phyloP scores from a whole-genome alignment of 129 eudicot genomes.

The Ambrosia artemisiifolia region DNA sequence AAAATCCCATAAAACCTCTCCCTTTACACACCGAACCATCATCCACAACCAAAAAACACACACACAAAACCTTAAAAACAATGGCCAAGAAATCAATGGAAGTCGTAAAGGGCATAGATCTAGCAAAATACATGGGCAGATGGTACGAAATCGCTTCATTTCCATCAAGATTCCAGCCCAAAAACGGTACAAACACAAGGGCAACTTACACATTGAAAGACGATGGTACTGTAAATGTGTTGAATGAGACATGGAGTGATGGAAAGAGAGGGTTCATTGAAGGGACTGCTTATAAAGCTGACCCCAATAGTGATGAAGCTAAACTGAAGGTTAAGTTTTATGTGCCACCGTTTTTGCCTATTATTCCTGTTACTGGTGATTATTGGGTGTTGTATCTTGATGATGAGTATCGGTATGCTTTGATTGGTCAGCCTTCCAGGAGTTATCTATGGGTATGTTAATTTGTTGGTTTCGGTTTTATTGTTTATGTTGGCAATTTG shows the following conservation, averaged over 20 bases:
- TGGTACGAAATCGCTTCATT: slow-evolving; percentile 96
- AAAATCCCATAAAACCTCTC: neutral
- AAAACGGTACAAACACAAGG: slow-evolving; percentile 60
- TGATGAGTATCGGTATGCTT: slow-evolving; percentile 67
- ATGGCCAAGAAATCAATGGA: slow-evolving; percentile 70
- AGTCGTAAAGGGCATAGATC: slow-evolving; percentile 65
- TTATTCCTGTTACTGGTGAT: slow-evolving; percentile 78
- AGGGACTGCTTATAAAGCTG: slow-evolving; percentile 81
- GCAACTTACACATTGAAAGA: slow-evolving; percentile 65
- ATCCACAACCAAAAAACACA: neutral
- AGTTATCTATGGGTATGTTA: slow-evolving; percentile 57
- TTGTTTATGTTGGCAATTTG: neutral
- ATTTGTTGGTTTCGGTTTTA: neutral
- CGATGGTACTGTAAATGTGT: slow-evolving; percentile 64
- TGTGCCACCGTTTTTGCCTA: slow-evolving; percentile 85
- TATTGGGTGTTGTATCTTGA: slow-evolving; percentile 82
- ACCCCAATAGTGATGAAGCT: slow-evolving; percentile 79
- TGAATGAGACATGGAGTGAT: slow-evolving; percentile 83
- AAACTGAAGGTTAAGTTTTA: slow-evolving; percentile 87
- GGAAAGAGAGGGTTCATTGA: slow-evolving; percentile 70
- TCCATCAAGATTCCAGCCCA: slow-evolving; percentile 73
- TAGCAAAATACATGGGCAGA: slow-evolving; percentile 73
- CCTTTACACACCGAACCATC: neutral
- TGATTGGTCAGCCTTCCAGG: slow-evolving; percentile 76
- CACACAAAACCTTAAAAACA: neutral